A percentile compares a stretch with the other conserved stretches of the same genome.
phyloP scores from a whole-genome alignment of 805 yeast species.

The Wickerhamiella vanderwaltii region DNA sequence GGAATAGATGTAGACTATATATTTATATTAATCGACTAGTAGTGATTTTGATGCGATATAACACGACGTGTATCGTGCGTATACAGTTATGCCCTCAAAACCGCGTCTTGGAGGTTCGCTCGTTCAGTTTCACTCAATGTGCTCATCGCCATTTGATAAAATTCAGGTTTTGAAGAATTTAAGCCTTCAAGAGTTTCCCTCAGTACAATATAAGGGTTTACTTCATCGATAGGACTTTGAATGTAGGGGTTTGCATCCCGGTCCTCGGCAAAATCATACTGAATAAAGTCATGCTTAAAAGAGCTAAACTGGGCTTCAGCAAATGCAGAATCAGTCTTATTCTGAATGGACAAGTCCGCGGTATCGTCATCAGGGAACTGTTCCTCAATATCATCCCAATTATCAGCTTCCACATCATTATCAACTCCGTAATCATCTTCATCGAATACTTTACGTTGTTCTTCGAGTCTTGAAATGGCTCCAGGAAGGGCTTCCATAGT shows the following conservation, averaged over 20 bases:
- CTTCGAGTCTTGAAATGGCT: conserved; percentile 56
- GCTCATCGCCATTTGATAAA: conserved; percentile 41
- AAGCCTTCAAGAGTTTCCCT: conserved; percentile 40
- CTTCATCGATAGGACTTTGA: conserved; percentile 53
- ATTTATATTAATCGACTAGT: no score
- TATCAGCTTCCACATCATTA: conserved; percentile 25
- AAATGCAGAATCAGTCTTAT: conserved; percentile 1
- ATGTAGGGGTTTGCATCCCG: conserved; percentile 72
- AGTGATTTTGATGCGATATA: no score
- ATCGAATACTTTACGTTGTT: conserved; percentile 40
- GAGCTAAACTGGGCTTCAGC: conserved; percentile 11
- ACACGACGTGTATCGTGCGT: no score
- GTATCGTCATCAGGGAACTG: conserved; percentile 22
- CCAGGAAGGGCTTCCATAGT: conserved; percentile 52
- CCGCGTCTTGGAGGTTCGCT: conserved; percentile 25
- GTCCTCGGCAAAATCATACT: conserved; percentile 44
- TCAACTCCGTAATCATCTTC: conserved; percentile 27
- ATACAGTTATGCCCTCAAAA: conserved; percentile 25
- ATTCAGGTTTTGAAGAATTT: conserved; percentile 36
- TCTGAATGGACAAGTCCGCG: neutral
- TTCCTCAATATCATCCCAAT: conserved; percentile 21
- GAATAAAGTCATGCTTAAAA: conserved; percentile 24
- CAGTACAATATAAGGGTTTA: conserved; percentile 60
- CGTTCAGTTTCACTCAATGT: conserved; percentile 30
- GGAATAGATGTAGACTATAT: no score